Base-by-base conservation (phyloP, 2,329 filamentous ascomycete species). In the Botrytis aclada region DNA sequence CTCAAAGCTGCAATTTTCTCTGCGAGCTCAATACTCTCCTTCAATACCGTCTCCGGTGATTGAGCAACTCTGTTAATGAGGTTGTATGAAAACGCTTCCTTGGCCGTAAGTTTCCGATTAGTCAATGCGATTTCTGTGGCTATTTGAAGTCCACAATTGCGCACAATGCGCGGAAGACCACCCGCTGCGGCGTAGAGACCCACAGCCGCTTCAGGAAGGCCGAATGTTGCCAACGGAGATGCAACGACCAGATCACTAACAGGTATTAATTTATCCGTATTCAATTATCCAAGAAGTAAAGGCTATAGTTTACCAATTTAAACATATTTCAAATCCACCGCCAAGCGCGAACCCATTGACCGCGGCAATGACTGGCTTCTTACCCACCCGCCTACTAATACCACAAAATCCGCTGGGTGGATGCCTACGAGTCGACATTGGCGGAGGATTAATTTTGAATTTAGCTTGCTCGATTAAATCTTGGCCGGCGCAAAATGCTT, bases 281-380 rank as follows among this genome's bases (percentile, higher is more conserved):
- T 16, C 4, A 8, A 10, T 34, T 10, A 32, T 16, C 5, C 16
- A 37, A 60, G 16, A 41, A 61, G 20, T 22, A 39, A n/a, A 63
- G 12, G 25, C 12, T 54, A n/a, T 54, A 54, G 25, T 73, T 47
- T 72, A 79, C 77, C 78, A 88, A 82, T 94, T 93, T 70, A 80
- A 74, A 73, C 76, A 77, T 37, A 94, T 93, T 84, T 95, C 93
- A 82, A 93, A 90, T 1, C 92, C 93, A 64, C 93, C 93, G 66
- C 93, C 93, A 43, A 93, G 85, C 62, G 91, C 92, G 54, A 91
- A 84, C 4, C 93, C 93, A 79, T 94, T 93, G n/a, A 95, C 90
- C 1, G 92, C 93, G 0, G 90, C 91, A 58, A 95, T 86, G 74
- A 95, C 85, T 9, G 93, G 93, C 79, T 95, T 95, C 81, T 88